Conservation (phyloP, 331 rosid genomes). For the Malus hybrid region DNA sequence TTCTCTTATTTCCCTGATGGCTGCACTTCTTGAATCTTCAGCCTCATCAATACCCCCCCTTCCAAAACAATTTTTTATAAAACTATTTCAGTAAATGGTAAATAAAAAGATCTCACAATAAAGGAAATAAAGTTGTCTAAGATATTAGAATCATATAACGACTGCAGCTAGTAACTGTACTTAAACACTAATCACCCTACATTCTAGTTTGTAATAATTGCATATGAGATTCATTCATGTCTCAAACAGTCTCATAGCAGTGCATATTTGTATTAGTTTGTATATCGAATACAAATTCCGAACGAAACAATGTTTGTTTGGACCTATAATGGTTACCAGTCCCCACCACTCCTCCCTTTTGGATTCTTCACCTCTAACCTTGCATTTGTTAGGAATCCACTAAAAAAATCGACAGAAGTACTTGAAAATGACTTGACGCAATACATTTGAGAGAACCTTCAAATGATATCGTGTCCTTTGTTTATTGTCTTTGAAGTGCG, state of each 20-base stretch:
- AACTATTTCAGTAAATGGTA: not conserved
- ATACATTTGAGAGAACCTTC: not conserved
- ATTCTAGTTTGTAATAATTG: not conserved
- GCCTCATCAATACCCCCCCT: slow-evolving; percentile 87
- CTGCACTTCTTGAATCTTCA: slow-evolving; percentile 79
- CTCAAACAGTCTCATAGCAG: not conserved
- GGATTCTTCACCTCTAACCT: not conserved
- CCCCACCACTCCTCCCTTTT: not conserved
- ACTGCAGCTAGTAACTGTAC: not conserved
- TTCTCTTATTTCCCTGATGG: slow-evolving; percentile 71
- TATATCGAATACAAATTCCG: not conserved
- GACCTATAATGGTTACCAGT: not conserved
- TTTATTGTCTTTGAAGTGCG: not conserved
- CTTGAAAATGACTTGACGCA: not conserved
- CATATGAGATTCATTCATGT: not conserved
- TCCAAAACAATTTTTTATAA: not conserved
- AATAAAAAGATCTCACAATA: not conserved
- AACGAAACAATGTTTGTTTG: not conserved
- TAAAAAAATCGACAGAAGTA: too few species aligned
- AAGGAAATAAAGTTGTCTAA: not conserved
- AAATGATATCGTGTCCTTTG: too few species aligned
- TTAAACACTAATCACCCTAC: not conserved
- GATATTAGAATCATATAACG: not conserved
- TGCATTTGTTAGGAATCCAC: not conserved
- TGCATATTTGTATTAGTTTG: not conserved